Evolutionary conservation across 768 basidiomycete genomes (phyloP), one percentile per base, ranked within the genome.

Genomic region (Leccinellum luteum): DNA sequence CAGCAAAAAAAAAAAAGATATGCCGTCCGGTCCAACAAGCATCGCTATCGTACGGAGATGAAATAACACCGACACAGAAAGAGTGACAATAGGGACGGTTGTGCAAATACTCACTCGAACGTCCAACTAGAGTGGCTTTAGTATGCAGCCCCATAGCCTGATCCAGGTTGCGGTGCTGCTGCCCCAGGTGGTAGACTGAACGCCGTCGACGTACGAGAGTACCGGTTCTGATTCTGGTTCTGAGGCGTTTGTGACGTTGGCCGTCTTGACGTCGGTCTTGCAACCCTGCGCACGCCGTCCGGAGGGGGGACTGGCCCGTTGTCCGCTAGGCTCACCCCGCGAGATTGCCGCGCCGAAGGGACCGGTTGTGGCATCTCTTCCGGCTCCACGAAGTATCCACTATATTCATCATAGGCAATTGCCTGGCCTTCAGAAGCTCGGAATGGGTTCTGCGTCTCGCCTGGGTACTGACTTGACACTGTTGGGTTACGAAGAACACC

Each of bases 281-380:
- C 82, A 27, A 95, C 89, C 56, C 93, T 75, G 41, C 92, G 82
- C 27, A 94, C 93, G 53, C 89, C 87, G 17, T 89, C 86, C 9
- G 85, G 81, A 34, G 82, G 82, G 41, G 90, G 86, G 2, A 94
- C 89, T 38, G 92, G 92, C 14, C 95, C 95, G 64, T 83, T 76
- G 63, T 98, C 95, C 54, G 82, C 83, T 55, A 98, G 73, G 47
- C 86, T 86, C 49, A 97, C 80, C 23, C 94, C 92, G 12, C 90
- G 82, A 6, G 73, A 69, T 50, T 63, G 65, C 48, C 64, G 64
- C 19, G 49, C 62, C 32, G 41, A 59, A 41, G 52, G 48, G 27
- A 66, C 35, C 12, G 38, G 65, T n/a, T 51, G 62, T 28, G 44
- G 58, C 10, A 66, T 52, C 52, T 79, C 76, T 61, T 78, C 79